phyloP scores from a whole-genome alignment of 1,284 basidiomycete species.

The Fomitiporia mediterranea region DNA sequence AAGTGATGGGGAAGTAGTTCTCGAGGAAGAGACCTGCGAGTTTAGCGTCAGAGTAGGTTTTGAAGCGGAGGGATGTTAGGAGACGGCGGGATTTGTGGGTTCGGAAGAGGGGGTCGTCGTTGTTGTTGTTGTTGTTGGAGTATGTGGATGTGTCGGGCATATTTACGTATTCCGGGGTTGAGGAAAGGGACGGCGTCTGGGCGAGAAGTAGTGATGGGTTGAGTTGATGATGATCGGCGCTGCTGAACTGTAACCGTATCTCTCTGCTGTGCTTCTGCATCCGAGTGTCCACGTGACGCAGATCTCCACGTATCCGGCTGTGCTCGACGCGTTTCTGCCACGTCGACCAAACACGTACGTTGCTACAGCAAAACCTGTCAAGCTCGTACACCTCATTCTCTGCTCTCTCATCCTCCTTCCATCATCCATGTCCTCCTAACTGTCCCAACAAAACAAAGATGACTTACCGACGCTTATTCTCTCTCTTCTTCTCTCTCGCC shows the following conservation, averaged over 20 bases:
- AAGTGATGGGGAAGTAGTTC: background rate
- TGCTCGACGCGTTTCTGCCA: slow-evolving; percentile 2
- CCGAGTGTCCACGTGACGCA: background rate
- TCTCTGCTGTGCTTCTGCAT: background rate
- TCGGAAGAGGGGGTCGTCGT: background rate
- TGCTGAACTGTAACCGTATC: background rate
- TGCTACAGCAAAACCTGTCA: background rate
- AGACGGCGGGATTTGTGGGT: background rate
- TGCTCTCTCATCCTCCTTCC: background rate
- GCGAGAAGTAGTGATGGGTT: no score
- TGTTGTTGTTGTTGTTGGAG: no score
- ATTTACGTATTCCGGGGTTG: no score
- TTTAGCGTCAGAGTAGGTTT: background rate
- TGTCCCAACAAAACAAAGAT: no score
- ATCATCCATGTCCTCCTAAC: slow-evolving; percentile 5
- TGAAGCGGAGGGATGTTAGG: background rate
- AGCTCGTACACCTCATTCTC: background rate
- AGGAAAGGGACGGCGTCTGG: no score
- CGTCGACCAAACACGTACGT: slow-evolving; percentile 1
- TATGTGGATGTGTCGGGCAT: no score
- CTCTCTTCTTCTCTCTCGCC: slow-evolving; percentile 8
- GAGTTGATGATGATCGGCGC: background rate
- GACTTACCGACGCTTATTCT: slow-evolving; percentile 9
- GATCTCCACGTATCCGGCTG: background rate
- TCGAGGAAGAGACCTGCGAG: slow-evolving; percentile 3